Evolutionary conservation across 2,329 filamentous ascomycete species (phyloP).

Genomic region (Parafenestella ontariensis): DNA sequence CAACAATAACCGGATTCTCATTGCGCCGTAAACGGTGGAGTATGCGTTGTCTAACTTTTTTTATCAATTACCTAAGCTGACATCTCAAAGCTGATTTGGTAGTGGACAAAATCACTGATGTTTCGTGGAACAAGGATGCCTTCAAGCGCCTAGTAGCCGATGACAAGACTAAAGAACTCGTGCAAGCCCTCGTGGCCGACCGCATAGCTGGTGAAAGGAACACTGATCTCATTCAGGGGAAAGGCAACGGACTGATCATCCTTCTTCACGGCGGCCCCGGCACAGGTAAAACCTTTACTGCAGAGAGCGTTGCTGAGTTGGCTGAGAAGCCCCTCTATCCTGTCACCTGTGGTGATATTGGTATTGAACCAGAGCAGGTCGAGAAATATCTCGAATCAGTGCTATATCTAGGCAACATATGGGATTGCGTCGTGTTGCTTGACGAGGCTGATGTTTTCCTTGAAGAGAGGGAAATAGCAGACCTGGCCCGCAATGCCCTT

Average conservation of each 20-base stretch:
- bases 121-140: not conserved
- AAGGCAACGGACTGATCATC: conserved; percentile 23
- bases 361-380: conserved; percentile 50
- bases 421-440: conserved; percentile 59
- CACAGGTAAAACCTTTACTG: conserved; percentile 22
- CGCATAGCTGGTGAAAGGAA: not conserved
- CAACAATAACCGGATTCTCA: no score
- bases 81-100: no score
- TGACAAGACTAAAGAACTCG: not conserved
- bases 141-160: not conserved
- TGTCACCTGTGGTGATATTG: conserved; percentile 55
- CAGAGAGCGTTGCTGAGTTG: conserved; percentile 16
- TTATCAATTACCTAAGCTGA: no score
- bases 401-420: conserved; percentile 54
- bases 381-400: conserved; percentile 55
- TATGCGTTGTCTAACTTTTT: no score
- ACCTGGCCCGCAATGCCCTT: conserved; percentile 26
- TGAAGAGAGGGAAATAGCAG: conserved; percentile 13
- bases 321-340: conserved; percentile 32
- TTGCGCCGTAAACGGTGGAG: no score
- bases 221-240: conserved; percentile 32
- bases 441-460: conserved; percentile 56
- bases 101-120: no score
- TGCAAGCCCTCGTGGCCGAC: not conserved
- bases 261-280: conserved; percentile 19